Evolutionary conservation across 441 rosid genomes (phyloP), one percentile per base, ranked within the genome.

Genomic region (Sinapis alba): DNA sequence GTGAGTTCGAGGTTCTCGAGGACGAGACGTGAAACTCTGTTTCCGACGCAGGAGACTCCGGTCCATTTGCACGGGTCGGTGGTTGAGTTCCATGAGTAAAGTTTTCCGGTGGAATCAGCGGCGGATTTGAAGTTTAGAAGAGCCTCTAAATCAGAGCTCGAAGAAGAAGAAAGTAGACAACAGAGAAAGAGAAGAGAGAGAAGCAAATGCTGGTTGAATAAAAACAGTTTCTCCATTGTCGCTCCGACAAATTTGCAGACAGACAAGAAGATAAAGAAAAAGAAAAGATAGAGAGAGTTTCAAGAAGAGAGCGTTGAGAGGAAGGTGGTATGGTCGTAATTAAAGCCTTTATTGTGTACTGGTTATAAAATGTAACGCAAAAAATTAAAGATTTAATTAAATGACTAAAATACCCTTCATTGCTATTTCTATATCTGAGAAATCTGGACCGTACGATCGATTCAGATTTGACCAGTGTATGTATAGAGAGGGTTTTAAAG

Each of bases 121-220:
- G 81, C 19, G 74, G 88, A 66, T 76, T 86, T 92, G 86, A 92
- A 94, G 62, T 69, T 68, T 0, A 87, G 41, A 18, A 94, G 88
- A 19, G 86, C 62, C 4, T 85, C 69, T 60, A 81, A 78, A 70
- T 92, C 98, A 7, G 87, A 87, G 85, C 58, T 73, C 1, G 84
- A 56, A 50, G 89, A 50, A 34, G 88, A 85, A 16, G 72, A 71
- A 13, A 38, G 4, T 10, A 69, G 0, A 32, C 12, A 59, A 11
- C 45, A 57, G 18, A 75, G 72, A 26, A 32, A 66, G 13, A 88
- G 78, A 41, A 83, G 15, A 24, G n/a, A 70, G 72, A 77, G 65
- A 20, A 67, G 27, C 47, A 78, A 62, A 18, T 23, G 80, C 41
- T 32, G 73, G 70, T 41, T 8, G n/a, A 23, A 59, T 47, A 59